Evolutionary conservation across 1,284 basidiomycete species (phyloP).

Genomic region (Xanthoconium separans): DNA sequence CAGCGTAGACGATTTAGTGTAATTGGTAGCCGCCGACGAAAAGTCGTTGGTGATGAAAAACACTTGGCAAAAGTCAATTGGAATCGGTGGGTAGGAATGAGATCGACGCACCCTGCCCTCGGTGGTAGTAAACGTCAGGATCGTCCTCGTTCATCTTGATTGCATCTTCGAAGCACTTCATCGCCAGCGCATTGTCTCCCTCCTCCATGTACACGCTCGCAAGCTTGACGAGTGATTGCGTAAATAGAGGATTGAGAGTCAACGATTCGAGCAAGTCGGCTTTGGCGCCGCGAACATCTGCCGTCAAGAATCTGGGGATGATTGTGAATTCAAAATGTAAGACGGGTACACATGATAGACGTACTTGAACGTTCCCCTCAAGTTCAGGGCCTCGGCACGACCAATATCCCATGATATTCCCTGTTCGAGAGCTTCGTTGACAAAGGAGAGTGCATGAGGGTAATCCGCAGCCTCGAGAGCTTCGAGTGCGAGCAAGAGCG

Average conservation of each 20-base stretch:
- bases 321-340: background rate
- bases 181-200: conserved; percentile 75
- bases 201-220: conserved; percentile 98
- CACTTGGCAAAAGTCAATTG: conserved; percentile 47
- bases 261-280: conserved; percentile 82
- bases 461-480: conserved; percentile 91
- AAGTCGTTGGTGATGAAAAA: conserved; percentile 96
- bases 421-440: conserved; percentile 88
- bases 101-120: conserved; percentile 77
- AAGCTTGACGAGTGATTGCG: conserved; percentile 95
- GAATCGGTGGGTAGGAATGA: background rate
- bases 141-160: conserved; percentile 82
- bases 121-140: conserved; percentile 98
- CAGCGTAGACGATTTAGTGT: conserved; percentile 83
- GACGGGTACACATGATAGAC: conserved; percentile 24
- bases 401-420: conserved; percentile 78
- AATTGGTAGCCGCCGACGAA: conserved; percentile 84
- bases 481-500: conserved; percentile 77
- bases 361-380: conserved; percentile 94
- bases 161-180: conserved; percentile 91
- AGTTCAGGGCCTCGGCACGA: conserved; percentile 88
- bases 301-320: conserved; percentile 74
- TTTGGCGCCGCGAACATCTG: conserved; percentile 84
- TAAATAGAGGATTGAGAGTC: conserved; percentile 70
- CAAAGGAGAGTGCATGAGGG: conserved; percentile 74